Percentiles rank a stretch among this genome's conserved stretches.
These are phyloP conservation scores for Huntiella moniliformis DNA, from an alignment of 2,329 filamentous ascomycete species.

Conservation along the genomic window DNA sequence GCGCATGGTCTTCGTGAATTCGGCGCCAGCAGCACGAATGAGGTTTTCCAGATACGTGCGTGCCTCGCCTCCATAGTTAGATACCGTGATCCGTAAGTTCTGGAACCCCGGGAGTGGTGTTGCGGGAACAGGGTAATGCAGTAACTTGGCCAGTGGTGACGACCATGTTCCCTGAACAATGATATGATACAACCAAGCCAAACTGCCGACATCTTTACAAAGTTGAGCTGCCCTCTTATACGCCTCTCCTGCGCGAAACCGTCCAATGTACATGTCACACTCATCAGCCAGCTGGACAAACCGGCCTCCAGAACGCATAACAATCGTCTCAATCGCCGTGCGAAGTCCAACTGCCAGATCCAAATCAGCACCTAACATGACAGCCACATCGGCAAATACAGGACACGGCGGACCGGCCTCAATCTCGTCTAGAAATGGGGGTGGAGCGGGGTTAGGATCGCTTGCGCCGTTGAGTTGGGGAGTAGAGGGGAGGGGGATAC, in stretches of 20 bases:
- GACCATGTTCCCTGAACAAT: conserved; percentile 83
- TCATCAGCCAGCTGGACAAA: conserved; percentile 46
- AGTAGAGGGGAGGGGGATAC: conserved; percentile 36
- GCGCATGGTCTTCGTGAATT: conserved; percentile 89
- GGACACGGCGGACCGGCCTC: conserved; percentile 35
- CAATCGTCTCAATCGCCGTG: conserved; percentile 49
- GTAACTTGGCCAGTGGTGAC: conserved; percentile 58
- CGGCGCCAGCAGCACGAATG: conserved; percentile 63
- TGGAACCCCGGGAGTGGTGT: conserved; percentile 65
- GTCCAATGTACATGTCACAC: conserved; percentile 72
- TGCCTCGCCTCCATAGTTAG: conserved; percentile 91
- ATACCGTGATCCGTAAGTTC: conserved; percentile 63
- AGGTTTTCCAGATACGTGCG: conserved; percentile 86
- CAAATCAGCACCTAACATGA: conserved; percentile 63
- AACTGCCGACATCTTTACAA: conserved; percentile 72
- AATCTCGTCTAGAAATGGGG: conserved; percentile 25
- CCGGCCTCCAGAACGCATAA: conserved; percentile 50
- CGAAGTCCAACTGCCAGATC: conserved; percentile 47
- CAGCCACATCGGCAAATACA: conserved; percentile 58
- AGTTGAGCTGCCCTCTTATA: conserved; percentile 60
- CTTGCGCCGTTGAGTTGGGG: conserved; percentile 50
- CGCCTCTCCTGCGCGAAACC: conserved; percentile 63
- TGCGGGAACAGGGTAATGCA: conserved; percentile 76
- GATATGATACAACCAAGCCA: conserved; percentile 85
- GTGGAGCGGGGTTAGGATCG: conserved; percentile 26